Evolutionary conservation across 176 grass and related monocot genomes (phyloP).

Genomic region (Coix lacrymajobi): DNA sequence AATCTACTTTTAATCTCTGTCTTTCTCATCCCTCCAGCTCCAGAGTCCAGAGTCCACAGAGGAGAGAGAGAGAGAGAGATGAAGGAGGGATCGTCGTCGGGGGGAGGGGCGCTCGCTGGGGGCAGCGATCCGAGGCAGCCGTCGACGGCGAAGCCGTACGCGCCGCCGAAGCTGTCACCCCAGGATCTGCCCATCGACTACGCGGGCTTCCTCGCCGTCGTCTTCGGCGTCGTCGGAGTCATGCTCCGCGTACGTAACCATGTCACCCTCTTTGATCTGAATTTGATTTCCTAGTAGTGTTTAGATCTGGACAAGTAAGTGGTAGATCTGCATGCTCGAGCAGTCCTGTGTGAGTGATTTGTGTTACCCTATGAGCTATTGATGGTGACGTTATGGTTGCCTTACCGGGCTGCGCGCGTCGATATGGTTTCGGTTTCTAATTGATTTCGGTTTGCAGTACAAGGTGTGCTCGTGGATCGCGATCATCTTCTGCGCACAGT

Average conservation of each 20-base stretch:
- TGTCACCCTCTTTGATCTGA: background rate
- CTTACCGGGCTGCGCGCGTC: background rate
- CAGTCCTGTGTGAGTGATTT: background rate
- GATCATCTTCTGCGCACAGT: slow-evolving; percentile 94
- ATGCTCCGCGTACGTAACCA: slow-evolving; percentile 67
- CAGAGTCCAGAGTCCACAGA: background rate
- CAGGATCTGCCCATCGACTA: slow-evolving; percentile 94
- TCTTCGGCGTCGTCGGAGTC: slow-evolving; percentile 82
- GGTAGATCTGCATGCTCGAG: slow-evolving; percentile 14
- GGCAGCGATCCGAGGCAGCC: slow-evolving; percentile 70
- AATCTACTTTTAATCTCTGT: slow-evolving; percentile 7
- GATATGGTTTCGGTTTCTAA: background rate
- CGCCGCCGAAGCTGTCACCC: slow-evolving; percentile 61
- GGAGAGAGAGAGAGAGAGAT: background rate
- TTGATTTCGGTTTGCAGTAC: slow-evolving; percentile 55
- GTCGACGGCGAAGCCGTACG: slow-evolving; percentile 69
- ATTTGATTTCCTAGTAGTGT: background rate
- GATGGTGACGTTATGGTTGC: background rate
- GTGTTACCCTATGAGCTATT: background rate
- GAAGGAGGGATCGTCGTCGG: slow-evolving; percentile 39
- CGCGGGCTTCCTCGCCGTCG: slow-evolving; percentile 82
- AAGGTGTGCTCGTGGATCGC: slow-evolving; percentile 95
- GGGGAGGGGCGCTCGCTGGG: slow-evolving; percentile 23
- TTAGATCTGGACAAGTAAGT: slow-evolving; percentile 19
- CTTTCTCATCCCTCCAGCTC: background rate